These are phyloP conservation scores for Austroboletus festivus DNA, from an alignment of 768 basidiomycete species.

Conservation along the genomic window DNA sequence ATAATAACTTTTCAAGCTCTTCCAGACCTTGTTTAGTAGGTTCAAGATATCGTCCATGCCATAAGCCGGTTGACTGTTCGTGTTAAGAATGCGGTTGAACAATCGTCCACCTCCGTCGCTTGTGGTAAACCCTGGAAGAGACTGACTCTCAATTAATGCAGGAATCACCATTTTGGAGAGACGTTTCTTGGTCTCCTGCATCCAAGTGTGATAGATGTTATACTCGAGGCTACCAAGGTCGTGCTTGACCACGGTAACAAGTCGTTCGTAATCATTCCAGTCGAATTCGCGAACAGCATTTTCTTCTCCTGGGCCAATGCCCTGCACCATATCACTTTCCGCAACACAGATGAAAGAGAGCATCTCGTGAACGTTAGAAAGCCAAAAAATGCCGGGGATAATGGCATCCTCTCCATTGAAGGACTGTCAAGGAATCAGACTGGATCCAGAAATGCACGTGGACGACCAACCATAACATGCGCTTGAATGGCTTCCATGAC, in stretches of 20 bases:
- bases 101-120: conserved; percentile 90
- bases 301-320: conserved; percentile 95
- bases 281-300: conserved; percentile 89
- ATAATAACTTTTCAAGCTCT: conserved; percentile 96
- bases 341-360: conserved; percentile 98
- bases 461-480: conserved; percentile 89
- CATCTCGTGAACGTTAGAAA: conserved; percentile 99
- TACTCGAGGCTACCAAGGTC: conserved; percentile 98
- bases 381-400: conserved; percentile 96
- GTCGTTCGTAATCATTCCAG: conserved; percentile 94
- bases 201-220: conserved; percentile 99
- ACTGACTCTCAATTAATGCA: conserved; percentile 97
- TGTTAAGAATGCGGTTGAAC: conserved; percentile 88
- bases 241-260: conserved; percentile 98
- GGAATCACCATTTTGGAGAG: conserved; percentile 98
- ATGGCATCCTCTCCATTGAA: conserved; percentile 94
- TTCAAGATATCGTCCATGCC: conserved; percentile 99
- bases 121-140: conserved; percentile 95
- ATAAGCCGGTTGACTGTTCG: conserved; percentile 84
- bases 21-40: conserved; percentile 96
- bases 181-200: conserved; percentile 96
- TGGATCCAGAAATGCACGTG: background rate
- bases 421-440: conserved; percentile 45
- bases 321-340: conserved; percentile 98
- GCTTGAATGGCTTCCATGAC: conserved; percentile 98